Conservation (phyloP, 371 early-diverging fungal species). For the Mortierella sp. region DNA sequence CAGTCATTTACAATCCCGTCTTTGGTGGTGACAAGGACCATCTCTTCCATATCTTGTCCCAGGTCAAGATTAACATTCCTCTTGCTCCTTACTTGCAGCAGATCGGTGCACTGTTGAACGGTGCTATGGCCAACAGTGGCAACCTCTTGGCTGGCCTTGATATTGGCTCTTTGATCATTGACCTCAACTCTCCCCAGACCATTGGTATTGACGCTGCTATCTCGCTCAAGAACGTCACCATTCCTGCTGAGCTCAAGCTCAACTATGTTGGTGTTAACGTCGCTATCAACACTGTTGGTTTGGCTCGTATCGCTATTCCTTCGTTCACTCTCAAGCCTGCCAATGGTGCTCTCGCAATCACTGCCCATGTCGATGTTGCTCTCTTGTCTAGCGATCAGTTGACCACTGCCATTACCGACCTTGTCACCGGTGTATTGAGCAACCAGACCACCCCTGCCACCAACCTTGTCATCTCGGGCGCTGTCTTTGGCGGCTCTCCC, state of each 20-base stretch:
- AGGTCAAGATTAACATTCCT: slow-evolving; percentile 41
- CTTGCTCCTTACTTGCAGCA: slow-evolving; percentile 43
- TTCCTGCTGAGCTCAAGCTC: slow-evolving; percentile 51
- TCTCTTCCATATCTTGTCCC: slow-evolving; percentile 46
- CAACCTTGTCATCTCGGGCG: slow-evolving; percentile 35
- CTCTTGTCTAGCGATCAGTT: slow-evolving; percentile 30
- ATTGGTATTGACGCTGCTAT: slow-evolving; percentile 48
- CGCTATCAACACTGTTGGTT: slow-evolving; percentile 25
- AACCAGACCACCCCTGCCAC: slow-evolving; percentile 33
- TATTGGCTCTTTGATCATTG: slow-evolving; percentile 40
- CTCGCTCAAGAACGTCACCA: slow-evolving; percentile 32
- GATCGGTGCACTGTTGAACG: slow-evolving; percentile 34
- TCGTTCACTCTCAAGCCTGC: slow-evolving; percentile 36
- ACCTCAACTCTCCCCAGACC: slow-evolving; percentile 48
- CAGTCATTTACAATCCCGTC: slow-evolving; percentile 51
- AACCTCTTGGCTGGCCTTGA: slow-evolving; percentile 45
- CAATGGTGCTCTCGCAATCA: slow-evolving; percentile 30
- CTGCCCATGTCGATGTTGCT: slow-evolving; percentile 36
- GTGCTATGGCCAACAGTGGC: slow-evolving; percentile 12
- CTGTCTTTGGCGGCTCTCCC: slow-evolving; percentile 35
- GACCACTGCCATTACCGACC: slow-evolving; percentile 20
- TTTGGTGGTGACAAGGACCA: slow-evolving; percentile 51
- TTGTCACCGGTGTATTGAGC: slow-evolving; percentile 29
- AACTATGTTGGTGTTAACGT: slow-evolving; percentile 50
- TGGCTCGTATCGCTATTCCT: slow-evolving; percentile 45